phyloP scores from a whole-genome alignment of 2,329 filamentous ascomycete genomes.

The Cercospora zeina region DNA sequence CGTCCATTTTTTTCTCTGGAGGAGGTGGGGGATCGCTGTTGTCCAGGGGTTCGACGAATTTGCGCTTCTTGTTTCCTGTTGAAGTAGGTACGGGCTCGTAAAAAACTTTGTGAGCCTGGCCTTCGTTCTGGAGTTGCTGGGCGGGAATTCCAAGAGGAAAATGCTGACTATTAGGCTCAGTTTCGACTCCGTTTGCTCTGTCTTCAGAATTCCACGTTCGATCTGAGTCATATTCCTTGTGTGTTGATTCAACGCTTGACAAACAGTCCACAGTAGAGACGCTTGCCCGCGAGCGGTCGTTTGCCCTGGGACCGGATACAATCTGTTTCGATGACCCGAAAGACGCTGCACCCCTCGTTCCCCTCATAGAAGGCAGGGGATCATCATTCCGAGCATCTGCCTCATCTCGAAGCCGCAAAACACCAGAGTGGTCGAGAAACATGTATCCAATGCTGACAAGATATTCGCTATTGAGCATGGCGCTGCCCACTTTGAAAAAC shows the following conservation, averaged over 20 bases:
- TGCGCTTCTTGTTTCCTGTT: not conserved
- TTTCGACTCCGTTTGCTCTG: not conserved
- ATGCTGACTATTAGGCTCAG: not conserved
- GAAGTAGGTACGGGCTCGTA: not conserved
- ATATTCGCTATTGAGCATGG: constrained; percentile 2
- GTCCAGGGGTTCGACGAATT: not conserved
- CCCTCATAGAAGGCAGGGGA: not conserved
- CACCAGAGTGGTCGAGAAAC: not conserved
- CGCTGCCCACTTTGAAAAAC: not conserved
- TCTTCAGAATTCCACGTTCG: not conserved
- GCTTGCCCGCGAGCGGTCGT: not conserved
- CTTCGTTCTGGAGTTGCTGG: not conserved
- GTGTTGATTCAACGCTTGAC: not conserved
- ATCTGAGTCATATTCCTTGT: not conserved
- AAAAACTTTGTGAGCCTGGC: not conserved
- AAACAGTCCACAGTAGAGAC: not conserved
- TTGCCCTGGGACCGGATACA: not conserved
- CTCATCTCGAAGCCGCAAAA: not conserved
- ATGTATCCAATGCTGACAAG: not conserved
- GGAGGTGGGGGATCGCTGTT: not conserved
- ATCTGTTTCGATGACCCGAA: not conserved
- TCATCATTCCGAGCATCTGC: not conserved
- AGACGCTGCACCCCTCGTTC: not conserved
- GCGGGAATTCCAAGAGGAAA: not conserved
- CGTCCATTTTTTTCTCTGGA: not conserved